Conservation (phyloP, 1,284 basidiomycete species). For the Apiotrichum sp. region DNA sequence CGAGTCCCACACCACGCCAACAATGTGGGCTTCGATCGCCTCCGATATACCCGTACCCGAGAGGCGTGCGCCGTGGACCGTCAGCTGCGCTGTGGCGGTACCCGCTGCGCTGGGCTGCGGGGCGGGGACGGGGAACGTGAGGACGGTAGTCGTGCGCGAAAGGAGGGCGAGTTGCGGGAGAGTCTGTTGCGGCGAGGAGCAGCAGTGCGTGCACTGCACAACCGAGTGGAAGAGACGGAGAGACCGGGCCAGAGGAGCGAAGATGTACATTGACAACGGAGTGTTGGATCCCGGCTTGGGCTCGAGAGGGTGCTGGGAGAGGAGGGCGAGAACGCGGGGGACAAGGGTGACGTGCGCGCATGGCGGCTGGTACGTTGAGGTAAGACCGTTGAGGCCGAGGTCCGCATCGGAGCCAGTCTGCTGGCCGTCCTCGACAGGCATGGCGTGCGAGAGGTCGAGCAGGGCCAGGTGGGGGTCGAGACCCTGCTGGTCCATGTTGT, state of each 20-base stretch:
- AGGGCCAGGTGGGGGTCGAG: constrained; percentile 42
- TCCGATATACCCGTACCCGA: constrained; percentile 43
- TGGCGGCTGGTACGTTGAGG: constrained; percentile 14
- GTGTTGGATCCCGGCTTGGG: constrained; percentile 43
- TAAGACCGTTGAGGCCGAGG: constrained; percentile 21
- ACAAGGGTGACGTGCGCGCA: constrained; percentile 37
- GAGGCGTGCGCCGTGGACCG: constrained; percentile 41
- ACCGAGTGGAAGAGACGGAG: constrained; percentile 41
- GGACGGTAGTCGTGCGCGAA: constrained; percentile 42
- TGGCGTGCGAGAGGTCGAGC: constrained; percentile 37
- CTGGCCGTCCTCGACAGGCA: constrained; percentile 28
- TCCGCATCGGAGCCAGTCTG: constrained; percentile 20
- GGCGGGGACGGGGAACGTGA: constrained; percentile 41
- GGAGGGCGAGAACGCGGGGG: constrained; percentile 37
- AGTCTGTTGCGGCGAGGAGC: constrained; percentile 40
- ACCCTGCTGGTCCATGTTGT: constrained; percentile 15
- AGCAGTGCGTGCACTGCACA: constrained; percentile 33
- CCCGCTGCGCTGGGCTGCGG: constrained; percentile 34
- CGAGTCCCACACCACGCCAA: constrained; percentile 45
- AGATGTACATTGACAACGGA: constrained; percentile 36
- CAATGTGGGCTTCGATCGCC: constrained; percentile 46
- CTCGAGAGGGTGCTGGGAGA: constrained; percentile 38
- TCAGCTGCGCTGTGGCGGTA: constrained; percentile 36
- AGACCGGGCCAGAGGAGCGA: constrained; percentile 38
- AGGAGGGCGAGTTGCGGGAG: constrained; percentile 45